Evolutionary conservation across 2,329 filamentous ascomycete genomes (phyloP).

Genomic region (Cadophora sp.): DNA sequence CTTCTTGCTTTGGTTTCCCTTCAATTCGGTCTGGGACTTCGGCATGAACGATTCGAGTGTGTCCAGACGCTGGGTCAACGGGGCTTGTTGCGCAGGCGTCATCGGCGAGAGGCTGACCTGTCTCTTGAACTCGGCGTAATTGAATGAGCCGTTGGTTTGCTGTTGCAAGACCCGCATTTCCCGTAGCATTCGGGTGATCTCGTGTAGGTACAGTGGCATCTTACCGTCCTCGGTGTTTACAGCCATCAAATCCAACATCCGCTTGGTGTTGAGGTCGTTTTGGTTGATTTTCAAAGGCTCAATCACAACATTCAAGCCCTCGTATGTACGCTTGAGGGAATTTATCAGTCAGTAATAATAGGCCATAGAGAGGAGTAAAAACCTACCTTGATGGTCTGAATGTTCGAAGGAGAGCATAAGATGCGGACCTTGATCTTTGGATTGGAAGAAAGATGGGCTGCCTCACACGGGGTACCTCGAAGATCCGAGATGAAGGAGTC

Average conservation of each 20-base stretch:
- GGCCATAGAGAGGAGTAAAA: no score
- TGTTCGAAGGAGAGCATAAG: constrained; percentile 58
- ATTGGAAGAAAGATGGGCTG: constrained; percentile 58
- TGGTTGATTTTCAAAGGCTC: constrained; percentile 54
- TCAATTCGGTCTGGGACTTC: constrained; percentile 21
- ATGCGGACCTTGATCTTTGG: constrained; percentile 55
- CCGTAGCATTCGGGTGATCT: constrained; percentile 56
- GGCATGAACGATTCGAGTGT: constrained; percentile 70
- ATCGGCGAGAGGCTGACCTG: constrained; percentile 50
- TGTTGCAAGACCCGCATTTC: constrained; percentile 54
- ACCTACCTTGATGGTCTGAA: constrained; percentile 47
- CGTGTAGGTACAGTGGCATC: constrained; percentile 59
- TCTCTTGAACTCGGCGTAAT: constrained; percentile 53
- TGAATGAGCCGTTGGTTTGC: constrained; percentile 46
- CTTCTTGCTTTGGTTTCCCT: constrained; percentile 8
- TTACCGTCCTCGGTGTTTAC: constrained; percentile 48
- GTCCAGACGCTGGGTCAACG: constrained; percentile 65
- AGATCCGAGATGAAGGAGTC: constrained; percentile 53
- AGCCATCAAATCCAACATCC: constrained; percentile 63
- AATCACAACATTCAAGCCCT: constrained; percentile 51
- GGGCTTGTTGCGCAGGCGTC: constrained; percentile 55
- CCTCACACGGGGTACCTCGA: constrained; percentile 55
- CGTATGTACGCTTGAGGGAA: constrained; percentile 45
- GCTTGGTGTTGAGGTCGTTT: constrained; percentile 56
- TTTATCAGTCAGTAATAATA: constrained; percentile 8